Conservation (phyloP, 2,329 filamentous ascomycete species). For the Grosmannia penicillata region DNA sequence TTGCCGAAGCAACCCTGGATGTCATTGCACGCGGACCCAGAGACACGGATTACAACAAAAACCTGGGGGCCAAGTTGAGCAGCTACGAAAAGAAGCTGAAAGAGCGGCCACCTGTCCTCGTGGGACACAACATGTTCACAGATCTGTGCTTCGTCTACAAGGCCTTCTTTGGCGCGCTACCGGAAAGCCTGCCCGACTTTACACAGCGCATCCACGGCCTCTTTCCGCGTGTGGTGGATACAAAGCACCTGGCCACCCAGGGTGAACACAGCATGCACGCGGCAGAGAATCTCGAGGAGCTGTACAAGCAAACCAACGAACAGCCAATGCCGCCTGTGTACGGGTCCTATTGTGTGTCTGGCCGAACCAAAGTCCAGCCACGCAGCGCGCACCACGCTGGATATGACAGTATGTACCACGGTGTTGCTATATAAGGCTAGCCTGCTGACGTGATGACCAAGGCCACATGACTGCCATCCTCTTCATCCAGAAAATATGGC, state of each 20-base stretch:
- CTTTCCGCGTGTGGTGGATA: conserved; percentile 38
- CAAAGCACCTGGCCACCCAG: conserved; percentile 58
- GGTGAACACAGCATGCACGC: conserved; percentile 62
- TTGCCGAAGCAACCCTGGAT: conserved; percentile 9
- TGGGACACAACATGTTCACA: conserved; percentile 51
- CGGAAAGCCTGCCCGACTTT: conserved; percentile 38
- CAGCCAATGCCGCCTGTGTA: conserved; percentile 1
- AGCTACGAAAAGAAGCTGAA: conserved; percentile 16
- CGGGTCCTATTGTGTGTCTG: not conserved
- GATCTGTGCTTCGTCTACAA: conserved; percentile 49
- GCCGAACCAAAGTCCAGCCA: conserved; percentile 1
- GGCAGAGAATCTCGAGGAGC: conserved; percentile 8
- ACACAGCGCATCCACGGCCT: conserved; percentile 29
- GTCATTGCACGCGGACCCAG: not conserved
- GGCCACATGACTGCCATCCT: conserved; percentile 28
- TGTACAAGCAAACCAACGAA: not conserved
- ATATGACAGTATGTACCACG: conserved; percentile 33
- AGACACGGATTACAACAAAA: not conserved
- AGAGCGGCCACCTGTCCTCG: conserved; percentile 23
- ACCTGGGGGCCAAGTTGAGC: conserved; percentile 4
- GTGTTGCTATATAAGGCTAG: not conserved
- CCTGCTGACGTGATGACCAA: conserved; percentile 6
- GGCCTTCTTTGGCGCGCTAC: conserved; percentile 45
- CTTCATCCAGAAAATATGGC: conserved; percentile 18
- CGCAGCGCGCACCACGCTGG: conserved; percentile 41